Base-by-base conservation (phyloP, 768 basidiomycete genomes). In the Tulasnella sp. region DNA sequence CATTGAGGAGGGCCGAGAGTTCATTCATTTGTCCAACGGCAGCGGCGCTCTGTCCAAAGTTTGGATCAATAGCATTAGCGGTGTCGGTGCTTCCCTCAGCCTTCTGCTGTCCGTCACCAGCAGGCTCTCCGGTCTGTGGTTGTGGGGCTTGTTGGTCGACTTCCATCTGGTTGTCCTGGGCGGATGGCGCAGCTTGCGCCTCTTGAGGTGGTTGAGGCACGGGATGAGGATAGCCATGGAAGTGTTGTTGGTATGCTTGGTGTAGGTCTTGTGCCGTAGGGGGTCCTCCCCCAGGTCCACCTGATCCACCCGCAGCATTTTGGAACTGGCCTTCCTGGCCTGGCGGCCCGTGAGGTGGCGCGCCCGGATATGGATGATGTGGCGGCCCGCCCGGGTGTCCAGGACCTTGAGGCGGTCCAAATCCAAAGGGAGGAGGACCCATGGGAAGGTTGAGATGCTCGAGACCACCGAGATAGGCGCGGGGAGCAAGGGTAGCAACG, bases 401-500 rank as follows among this genome's bases (percentile, higher is more conserved):
- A 38, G 34, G 34, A 38, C 34, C 34, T 38, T 38, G 34, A 43
- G 54, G 54, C 41, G 54, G 54, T 9, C 52, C 52, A 41, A 46
- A 46, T 21, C 41, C 41, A 42, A 56, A 56, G 8, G 44, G 44
- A 21, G 54, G 54, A 46, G 41, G 54, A 17, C 41, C 54, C 42
- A 56, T 43, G 10, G 54, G 54, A 21, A 56, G 5, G 42, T 56
- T 56, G 24, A 60, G 59, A 19, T 53, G 48, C 19, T 60, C 43
- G 4, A 60, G 25, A 15, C 48, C 48, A 17, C 30, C 60, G 50
- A 31, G 57, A 45, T 66, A 60, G 51, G 68, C 62, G 24, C 55
- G 63, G n/a, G 43, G 61, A 59, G 71, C 66, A 61, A 72, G 46
- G 63, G 71, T 75, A 53, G 76, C 71, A 38, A 87, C 75, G 62